Evolutionary conservation across 2,329 filamentous ascomycete species (phyloP), one percentile per base, ranked within the genome.

Genomic region (Neonectria ditissima): DNA sequence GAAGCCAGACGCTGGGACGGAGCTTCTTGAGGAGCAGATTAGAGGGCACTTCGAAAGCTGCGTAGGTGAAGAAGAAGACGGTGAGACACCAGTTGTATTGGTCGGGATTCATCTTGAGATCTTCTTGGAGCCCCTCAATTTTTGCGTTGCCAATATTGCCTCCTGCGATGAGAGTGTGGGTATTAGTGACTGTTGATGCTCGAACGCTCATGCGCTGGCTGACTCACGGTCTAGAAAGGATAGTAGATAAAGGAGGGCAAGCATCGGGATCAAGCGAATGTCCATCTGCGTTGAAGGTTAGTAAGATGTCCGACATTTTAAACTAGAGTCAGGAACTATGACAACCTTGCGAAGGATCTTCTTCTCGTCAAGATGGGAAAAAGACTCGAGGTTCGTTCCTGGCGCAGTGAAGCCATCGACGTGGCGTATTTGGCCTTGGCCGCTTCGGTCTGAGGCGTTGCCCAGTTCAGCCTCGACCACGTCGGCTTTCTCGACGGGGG

Each of bases 51-150:
- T 95, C 92, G 66, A 93, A 93, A 20, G 91, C 82, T 2, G 91
- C 84, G 74, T 96, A 97, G 2, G 90, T 77, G 66, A 95, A 87
- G 82, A 95, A 96, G 82, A 97, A 96, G 65, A 93, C 87, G 5
- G 83, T 84, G 6, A 91, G 82, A 52, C 88, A 85, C 71, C 87
- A 83, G 77, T 94, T 94, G 78, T 94, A 96, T 74, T 93, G 85
- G 60, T 87, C 83, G 5, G 85, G 76, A 0, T 84, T 86, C 82
- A 94, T 87, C 14, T 83, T 65, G 16, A 86, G 74, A 57, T 85
- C 82, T 62, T 87, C 80, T 45, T 83, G 80, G 1, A 87, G 77
- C 1, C 83, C 84, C 69, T 85, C 84, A 55, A 92, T 89, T 76
- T 91, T 91, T 13, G 90, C 89, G 72, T 91, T 91, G 59, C 84